These are phyloP conservation scores for Chrysosporium queenslandicum DNA, from an alignment of 2,329 filamentous ascomycete species.

Conservation along the genomic window DNA sequence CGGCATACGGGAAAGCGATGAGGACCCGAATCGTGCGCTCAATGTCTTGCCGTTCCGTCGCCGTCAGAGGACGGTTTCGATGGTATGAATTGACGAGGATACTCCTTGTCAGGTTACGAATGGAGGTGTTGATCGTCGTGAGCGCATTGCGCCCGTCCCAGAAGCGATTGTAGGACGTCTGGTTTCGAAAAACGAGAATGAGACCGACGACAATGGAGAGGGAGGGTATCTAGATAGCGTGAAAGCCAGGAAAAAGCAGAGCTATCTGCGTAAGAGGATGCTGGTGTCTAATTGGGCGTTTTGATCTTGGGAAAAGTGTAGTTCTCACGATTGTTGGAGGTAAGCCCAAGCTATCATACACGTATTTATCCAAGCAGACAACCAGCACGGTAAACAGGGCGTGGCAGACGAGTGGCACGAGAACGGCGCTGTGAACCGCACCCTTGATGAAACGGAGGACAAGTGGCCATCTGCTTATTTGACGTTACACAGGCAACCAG, in stretches of 20 bases:
- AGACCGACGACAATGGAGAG: slow-evolving; percentile 57
- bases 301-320: too few species aligned
- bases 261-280: neutral
- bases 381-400: slow-evolving; percentile 49
- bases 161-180: slow-evolving; percentile 55
- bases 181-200: slow-evolving; percentile 58
- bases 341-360: slow-evolving; percentile 44
- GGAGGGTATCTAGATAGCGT: slow-evolving; percentile 45
- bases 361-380: slow-evolving; percentile 47
- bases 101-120: slow-evolving; percentile 49
- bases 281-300: neutral
- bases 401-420: slow-evolving; percentile 49
- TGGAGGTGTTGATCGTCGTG: slow-evolving; percentile 46
- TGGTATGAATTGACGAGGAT: slow-evolving; percentile 43
- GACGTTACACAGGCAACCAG: neutral
- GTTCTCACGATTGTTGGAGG: slow-evolving; percentile 49
- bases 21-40: slow-evolving; percentile 50
- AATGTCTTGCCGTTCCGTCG: slow-evolving; percentile 45
- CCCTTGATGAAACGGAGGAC: slow-evolving; percentile 56
- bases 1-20: slow-evolving; percentile 52
- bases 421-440: slow-evolving; percentile 50
- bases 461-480: slow-evolving; percentile 46
- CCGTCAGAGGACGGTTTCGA: slow-evolving; percentile 25
- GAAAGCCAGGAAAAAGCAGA: neutral
- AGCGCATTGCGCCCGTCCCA: slow-evolving; percentile 52